Conservation (phyloP, 768 basidiomycete species). For the Candolleomyces aberdarensis region DNA sequence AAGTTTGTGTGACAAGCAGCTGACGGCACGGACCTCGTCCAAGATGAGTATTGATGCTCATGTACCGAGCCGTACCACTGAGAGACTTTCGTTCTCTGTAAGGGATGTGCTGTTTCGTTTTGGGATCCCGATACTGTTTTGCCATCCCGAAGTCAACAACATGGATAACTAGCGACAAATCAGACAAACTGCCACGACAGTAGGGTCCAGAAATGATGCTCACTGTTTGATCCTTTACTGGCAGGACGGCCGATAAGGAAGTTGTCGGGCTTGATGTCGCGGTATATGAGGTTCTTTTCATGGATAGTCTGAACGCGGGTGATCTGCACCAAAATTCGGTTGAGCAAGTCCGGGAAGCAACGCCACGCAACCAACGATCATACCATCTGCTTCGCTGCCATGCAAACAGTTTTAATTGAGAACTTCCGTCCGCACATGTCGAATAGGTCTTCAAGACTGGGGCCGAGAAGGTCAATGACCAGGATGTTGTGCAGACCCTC, state of each 20-base stretch:
- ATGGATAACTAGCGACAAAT: constrained; percentile 38
- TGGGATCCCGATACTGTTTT: constrained; percentile 98
- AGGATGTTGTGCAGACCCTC: constrained; percentile 97
- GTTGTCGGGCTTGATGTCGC: constrained; percentile 99
- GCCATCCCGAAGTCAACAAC: constrained; percentile 83
- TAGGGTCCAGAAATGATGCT: constrained; percentile 70
- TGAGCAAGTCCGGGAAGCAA: constrained; percentile 66
- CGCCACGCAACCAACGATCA: constrained; percentile 36
- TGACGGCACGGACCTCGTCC: constrained; percentile 89
- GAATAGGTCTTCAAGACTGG: constrained; percentile 95
- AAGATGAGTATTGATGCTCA: constrained; percentile 99
- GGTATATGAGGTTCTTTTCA: constrained; percentile 97
- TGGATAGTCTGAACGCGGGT: constrained; percentile 96
- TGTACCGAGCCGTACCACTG: constrained; percentile 96
- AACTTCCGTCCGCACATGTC: constrained; percentile 99
- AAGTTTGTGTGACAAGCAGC: constrained; percentile 5
- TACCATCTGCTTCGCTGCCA: constrained; percentile 99
- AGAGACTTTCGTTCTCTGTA: constrained; percentile 97
- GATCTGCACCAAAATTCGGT: constrained; percentile 64
- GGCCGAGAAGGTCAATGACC: constrained; percentile 92
- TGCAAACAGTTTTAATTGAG: constrained; percentile 95
- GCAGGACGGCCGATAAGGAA: constrained; percentile 89
- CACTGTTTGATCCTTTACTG: constrained; percentile 71
- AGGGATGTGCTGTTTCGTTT: constrained; percentile 97
- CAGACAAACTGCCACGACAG: constrained; percentile 23